phyloP scores from a whole-genome alignment of 2,329 filamentous ascomycete species.

The Fusarium sp. region DNA sequence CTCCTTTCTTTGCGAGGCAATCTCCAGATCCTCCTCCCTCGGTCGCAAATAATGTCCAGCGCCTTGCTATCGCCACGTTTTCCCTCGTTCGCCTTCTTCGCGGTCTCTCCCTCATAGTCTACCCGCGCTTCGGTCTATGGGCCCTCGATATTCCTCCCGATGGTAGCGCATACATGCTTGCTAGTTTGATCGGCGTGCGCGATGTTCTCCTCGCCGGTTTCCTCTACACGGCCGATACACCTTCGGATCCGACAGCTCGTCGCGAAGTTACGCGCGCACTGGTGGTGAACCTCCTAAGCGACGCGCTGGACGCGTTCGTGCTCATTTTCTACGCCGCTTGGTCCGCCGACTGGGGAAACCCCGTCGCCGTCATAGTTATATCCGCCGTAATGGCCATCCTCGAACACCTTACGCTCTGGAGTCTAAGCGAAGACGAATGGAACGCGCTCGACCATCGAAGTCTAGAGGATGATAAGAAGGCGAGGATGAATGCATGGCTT shows the following conservation, averaged over 20 bases:
- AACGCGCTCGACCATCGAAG: slow-evolving; percentile 29
- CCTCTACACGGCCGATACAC: slow-evolving; percentile 41
- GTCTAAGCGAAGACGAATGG: slow-evolving; percentile 45
- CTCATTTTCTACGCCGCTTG: slow-evolving; percentile 48
- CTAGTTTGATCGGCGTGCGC: slow-evolving; percentile 45
- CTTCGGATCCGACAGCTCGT: slow-evolving; percentile 23
- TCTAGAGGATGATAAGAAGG: slow-evolving; percentile 43
- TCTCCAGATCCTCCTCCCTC: slow-evolving; percentile 18
- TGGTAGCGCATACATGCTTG: slow-evolving; percentile 44
- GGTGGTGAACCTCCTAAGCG: slow-evolving; percentile 45
- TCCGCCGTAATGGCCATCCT: slow-evolving; percentile 45
- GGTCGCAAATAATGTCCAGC: slow-evolving; percentile 33
- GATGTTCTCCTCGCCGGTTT: slow-evolving; percentile 46
- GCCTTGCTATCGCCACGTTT: slow-evolving; percentile 39
- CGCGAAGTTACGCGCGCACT: slow-evolving; percentile 46
- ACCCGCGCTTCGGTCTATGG: slow-evolving; percentile 44
- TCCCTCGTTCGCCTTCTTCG: slow-evolving; percentile 42
- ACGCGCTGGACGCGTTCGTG: slow-evolving; percentile 48
- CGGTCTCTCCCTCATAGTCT: slow-evolving; percentile 43
- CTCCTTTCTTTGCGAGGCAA: slow-evolving; percentile 7
- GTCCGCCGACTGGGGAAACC: slow-evolving; percentile 44
- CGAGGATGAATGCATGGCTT: slow-evolving; percentile 47
- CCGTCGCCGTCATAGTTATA: slow-evolving; percentile 42
- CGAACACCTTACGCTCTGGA: slow-evolving; percentile 48
- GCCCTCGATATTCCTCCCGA: slow-evolving; percentile 44